These are phyloP conservation scores for Suhomyces atakaporum DNA, from an alignment of 1,139 yeast species.

Conservation along the genomic window DNA sequence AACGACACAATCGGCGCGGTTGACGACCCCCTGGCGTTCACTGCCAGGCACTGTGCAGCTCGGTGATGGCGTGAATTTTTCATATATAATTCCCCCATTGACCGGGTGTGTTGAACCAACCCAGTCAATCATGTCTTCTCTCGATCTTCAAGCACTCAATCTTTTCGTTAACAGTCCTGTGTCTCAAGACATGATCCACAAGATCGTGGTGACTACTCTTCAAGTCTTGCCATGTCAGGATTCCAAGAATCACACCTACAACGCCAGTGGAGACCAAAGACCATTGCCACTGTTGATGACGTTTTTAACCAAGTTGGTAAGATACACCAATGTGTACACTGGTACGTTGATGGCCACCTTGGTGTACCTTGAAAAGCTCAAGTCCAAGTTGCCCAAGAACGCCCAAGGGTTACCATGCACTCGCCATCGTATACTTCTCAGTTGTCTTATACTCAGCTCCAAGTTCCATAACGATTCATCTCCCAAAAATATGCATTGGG, in stretches of 20 bases:
- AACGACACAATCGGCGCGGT: conserved; percentile 1
- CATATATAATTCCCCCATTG: conserved; percentile 1
- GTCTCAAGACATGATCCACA: conserved; percentile 66
- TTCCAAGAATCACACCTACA: conserved; percentile 33
- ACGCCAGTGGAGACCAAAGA: conserved; percentile 29
- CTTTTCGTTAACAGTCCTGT: conserved; percentile 59
- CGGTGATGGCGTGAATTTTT: conserved; percentile 3
- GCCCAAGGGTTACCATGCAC: conserved; percentile 80
- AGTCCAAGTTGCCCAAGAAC: conserved; percentile 61
- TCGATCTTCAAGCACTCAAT: conserved; percentile 56
- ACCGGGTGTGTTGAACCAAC: background rate
- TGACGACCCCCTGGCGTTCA: conserved; percentile 9
- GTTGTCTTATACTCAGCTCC: conserved; percentile 70
- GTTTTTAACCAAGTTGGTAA: conserved; percentile 67
- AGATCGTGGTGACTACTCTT: conserved; percentile 59
- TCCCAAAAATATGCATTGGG: conserved; percentile 79
- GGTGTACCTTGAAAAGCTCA: conserved; percentile 63
- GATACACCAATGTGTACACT: conserved; percentile 73
- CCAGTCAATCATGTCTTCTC: conserved; percentile 11
- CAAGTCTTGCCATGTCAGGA: conserved; percentile 61
- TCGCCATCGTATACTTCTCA: conserved; percentile 72
- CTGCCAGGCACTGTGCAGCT: conserved; percentile 11
- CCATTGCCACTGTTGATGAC: conserved; percentile 72
- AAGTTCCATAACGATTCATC: conserved; percentile 77
- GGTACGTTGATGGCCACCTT: conserved; percentile 75